phyloP scores from a whole-genome alignment of 345 rosid species.

The Salix purpurea region DNA sequence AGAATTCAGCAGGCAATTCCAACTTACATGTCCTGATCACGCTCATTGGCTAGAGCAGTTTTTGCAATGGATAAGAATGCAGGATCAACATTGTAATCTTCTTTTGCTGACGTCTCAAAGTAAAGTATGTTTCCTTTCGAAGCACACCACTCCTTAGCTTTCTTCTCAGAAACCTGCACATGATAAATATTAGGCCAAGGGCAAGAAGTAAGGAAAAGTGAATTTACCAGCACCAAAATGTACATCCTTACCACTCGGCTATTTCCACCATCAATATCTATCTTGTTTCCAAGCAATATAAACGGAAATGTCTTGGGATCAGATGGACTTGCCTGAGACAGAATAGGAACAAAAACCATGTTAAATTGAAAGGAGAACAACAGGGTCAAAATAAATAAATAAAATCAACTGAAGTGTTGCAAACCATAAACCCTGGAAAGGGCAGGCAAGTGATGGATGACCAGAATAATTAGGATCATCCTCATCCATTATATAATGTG shows the following conservation, averaged over 20 bases:
- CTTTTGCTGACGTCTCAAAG: conserved; percentile 95
- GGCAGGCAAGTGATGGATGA: not conserved
- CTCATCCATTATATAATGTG: not conserved
- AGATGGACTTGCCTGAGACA: conserved; percentile 71
- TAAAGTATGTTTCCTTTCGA: conserved; percentile 83
- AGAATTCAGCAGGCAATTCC: not conserved
- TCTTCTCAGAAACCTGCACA: conserved; percentile 87
- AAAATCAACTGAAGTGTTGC: not conserved
- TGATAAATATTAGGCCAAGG: conserved; percentile 5
- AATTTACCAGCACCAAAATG: not conserved
- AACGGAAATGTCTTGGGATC: conserved; percentile 76
- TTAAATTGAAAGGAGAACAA: not conserved
- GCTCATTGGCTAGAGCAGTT: conserved; percentile 76
- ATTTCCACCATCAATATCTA: conserved; percentile 97
- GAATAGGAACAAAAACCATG: conserved; percentile 13
- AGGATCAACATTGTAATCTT: conserved; percentile 82
- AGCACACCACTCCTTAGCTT: conserved; percentile 95
- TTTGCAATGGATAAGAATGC: conserved; percentile 76
- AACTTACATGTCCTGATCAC: conserved; percentile 86
- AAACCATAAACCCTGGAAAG: not conserved
- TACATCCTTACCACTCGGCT: conserved; percentile 81
- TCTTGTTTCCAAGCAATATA: conserved; percentile 90
- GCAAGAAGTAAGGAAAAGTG: not conserved
- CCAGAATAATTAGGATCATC: not conserved
- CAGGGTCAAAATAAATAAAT: not conserved